A percentile compares a stretch with the other conserved stretches of the same genome.
These are phyloP conservation scores for Amaranthus cruentus DNA, from an alignment of 148 eudicot species.

Conservation along the genomic window DNA sequence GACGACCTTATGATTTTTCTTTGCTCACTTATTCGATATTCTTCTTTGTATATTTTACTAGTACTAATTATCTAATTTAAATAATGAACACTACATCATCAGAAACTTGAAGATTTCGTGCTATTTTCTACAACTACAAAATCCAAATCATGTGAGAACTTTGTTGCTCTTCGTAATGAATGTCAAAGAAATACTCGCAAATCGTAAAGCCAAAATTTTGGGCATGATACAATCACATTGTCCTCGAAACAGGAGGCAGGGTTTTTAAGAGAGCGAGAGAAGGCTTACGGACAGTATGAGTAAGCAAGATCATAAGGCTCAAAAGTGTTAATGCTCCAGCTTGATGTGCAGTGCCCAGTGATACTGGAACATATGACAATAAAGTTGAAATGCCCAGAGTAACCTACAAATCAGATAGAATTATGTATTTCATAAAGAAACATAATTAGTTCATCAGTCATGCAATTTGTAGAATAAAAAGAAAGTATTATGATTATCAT, in stretches of 20 bases:
- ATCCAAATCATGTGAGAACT: background rate
- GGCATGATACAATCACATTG: constrained; percentile 20
- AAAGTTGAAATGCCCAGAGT: constrained; percentile 83
- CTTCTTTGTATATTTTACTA: background rate
- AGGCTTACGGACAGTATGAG: constrained; percentile 80
- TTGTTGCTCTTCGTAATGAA: background rate
- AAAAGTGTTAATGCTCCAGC: constrained; percentile 88
- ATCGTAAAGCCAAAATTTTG: background rate
- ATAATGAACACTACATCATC: background rate
- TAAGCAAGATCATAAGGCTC: constrained; percentile 72
- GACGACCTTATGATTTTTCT: background rate
- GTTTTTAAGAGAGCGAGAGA: constrained; percentile 63
- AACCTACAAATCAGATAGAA: constrained; percentile 44
- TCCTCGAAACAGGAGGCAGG: constrained; percentile 54
- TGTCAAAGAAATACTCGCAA: background rate
- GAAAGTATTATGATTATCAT: background rate
- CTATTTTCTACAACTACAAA: background rate
- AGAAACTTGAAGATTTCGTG: background rate
- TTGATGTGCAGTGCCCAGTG: constrained; percentile 96
- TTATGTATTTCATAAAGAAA: background rate
- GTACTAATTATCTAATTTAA: background rate
- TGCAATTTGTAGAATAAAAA: background rate
- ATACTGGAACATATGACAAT: constrained; percentile 84
- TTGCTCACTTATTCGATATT: background rate
- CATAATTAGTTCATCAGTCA: background rate